phyloP scores from a whole-genome alignment of 169 alveolate genomes.

The Theileria luwenshuni region DNA sequence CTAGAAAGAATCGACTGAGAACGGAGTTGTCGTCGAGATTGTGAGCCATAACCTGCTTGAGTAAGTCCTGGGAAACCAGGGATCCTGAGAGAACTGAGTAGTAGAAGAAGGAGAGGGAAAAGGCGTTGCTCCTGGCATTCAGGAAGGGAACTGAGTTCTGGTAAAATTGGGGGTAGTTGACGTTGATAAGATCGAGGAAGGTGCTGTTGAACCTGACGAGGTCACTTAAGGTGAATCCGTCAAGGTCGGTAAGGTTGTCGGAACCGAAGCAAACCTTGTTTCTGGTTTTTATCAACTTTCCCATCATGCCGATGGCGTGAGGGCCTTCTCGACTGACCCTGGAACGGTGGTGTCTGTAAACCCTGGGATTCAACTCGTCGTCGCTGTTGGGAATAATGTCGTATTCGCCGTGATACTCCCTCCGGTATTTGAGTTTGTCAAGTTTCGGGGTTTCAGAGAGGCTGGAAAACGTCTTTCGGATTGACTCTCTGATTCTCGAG shows the following conservation, averaged over 20 bases:
- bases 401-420: background rate
- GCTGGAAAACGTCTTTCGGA: background rate
- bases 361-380: too few relatives aligned
- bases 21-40: constrained; percentile 31
- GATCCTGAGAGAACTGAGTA: constrained; percentile 32
- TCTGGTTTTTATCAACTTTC: constrained; percentile 5
- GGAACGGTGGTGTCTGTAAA: too few relatives aligned
- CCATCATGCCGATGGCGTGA: constrained; percentile 6
- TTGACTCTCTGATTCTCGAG: background rate
- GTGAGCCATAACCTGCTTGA: constrained; percentile 29
- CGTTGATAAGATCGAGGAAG: constrained; percentile 34
- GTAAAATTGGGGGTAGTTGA: constrained; percentile 43
- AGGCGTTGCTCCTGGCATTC: constrained; percentile 51
- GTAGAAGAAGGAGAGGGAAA: constrained; percentile 49
- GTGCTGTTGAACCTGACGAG: constrained; percentile 31
- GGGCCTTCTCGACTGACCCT: too few relatives aligned
- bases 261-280: background rate
- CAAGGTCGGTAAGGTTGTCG: background rate
- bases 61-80: constrained; percentile 23
- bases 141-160: constrained; percentile 52
- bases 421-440: too few relatives aligned
- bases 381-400: background rate
- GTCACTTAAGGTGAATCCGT: constrained; percentile 12
- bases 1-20: constrained; percentile 29
- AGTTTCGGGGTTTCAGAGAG: constrained; percentile 3